Base-by-base conservation (phyloP, 2,329 filamentous ascomycete species). In the Plectosphaerella sp. region DNA sequence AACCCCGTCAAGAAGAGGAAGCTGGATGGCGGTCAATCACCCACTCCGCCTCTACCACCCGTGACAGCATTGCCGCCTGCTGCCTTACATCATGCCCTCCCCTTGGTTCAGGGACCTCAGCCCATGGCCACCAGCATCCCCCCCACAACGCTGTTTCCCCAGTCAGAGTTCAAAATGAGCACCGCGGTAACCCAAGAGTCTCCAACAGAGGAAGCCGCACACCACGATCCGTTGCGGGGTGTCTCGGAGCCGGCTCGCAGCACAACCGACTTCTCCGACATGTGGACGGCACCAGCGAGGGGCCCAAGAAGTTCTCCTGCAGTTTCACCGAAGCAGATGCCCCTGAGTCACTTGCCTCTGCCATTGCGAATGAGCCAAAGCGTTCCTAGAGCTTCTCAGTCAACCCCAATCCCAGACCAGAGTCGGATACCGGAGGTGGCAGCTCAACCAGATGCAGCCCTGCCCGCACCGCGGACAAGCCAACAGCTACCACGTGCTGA, bases 1-100 rank as follows among this genome's bases (percentile, higher is more conserved):
- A 69, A 70, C 22, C 72, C 73, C 10, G 67, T 74, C 48, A 75
- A 73, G 62, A 73, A 65, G 56, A 62, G 58, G 42, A 57, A 43
- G 42, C 37, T 60, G 25, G 52, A 53, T 9, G 10, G 33, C 10
- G 3, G 6, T 5, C 18, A 12, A 4, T 16, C 15, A 15, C 12
- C 45, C 5, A 14, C 33, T 25, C 15, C 37, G 18, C 16, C 33
- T 10, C 14, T 9, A 12, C 46, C 37, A 41, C 4, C 28, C 8
- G 8, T 33, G 11, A 7, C 8, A 9, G 28, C 28, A 5, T 9
- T 12, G 11, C 4, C 28, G 28, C 28, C 28, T 33, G 4, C 8
- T 33, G 28, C 28, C 11, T 3, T 12, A 9, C 8, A 41, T 41
- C 37, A 41, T 20, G 8, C 15, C n/a, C 37, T 8, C 33, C 48